Base-by-base conservation (phyloP, 495 filamentous ascomycete genomes). In the Penicillium samsonianum region DNA sequence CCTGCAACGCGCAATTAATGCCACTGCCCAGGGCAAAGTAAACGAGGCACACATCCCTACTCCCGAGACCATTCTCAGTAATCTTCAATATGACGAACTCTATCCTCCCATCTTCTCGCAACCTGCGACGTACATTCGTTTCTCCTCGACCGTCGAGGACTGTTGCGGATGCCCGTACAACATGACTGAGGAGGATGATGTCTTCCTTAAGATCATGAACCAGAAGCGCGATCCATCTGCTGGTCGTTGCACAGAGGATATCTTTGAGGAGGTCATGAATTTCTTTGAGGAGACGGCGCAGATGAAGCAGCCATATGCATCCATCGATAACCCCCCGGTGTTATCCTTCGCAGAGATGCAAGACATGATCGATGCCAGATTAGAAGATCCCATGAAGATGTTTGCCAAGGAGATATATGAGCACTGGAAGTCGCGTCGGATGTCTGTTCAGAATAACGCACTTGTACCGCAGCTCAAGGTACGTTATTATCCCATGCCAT, bases 121-220 rank as follows among this genome's bases (percentile, higher is more conserved):
- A 67, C 91, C 95, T 30, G 84, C 88, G 59, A 92, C 91, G 50
- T 98, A 97, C 74, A 96, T 98, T 67, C 90, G 94, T 69, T 98
- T 96, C 78, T 96, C 93, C 55, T 91, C 93, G 56, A 98, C 94
- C 4, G 95, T 98, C 47, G 94, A 98, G 76, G 94, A 98, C 70
- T 93, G 87, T 64, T 84, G 86, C 63, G 87, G 90, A 59, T 88
- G 85, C 68, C 83, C 87, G 58, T 98, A 98, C 84, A 89, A 93
- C 73, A 92, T 97, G 90, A 90, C 84, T 16, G 85, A 87, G 59
- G 90, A 95, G 48, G 94, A 98, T 75, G 89, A 90, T 65, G 83
- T 77, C 23, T 96, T 89, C 69, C 84, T 98, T 54, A 89, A 86
- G 68, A 82, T 82, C 51, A 86, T 93, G 70, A 98, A 97, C 74